Conservation (phyloP, 2,329 filamentous ascomycete species). For the Trichoderma sp. region DNA sequence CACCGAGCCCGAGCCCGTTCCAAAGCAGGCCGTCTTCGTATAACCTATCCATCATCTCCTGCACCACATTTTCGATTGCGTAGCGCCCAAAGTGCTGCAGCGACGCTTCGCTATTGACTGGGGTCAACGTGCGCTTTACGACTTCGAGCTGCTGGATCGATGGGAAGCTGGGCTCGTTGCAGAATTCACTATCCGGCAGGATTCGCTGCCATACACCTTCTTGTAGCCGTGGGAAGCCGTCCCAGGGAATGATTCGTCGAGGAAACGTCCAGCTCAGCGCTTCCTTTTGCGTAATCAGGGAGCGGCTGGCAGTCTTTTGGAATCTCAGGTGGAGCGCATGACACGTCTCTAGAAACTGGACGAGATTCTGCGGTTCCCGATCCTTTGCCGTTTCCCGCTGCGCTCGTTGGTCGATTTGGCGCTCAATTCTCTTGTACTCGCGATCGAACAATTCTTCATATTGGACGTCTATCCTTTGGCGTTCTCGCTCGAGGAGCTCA, state of each 20-base stretch:
- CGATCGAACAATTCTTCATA: conserved; percentile 5
- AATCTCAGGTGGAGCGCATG: not conserved
- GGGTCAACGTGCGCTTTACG: conserved; percentile 28
- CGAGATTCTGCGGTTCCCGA: not conserved
- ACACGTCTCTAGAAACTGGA: not conserved
- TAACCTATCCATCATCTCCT: conserved; percentile 31
- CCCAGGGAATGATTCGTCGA: conserved; percentile 5
- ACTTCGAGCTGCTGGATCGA: conserved; percentile 35
- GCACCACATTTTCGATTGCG: conserved; percentile 36
- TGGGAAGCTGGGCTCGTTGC: conserved; percentile 30
- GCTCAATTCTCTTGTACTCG: not conserved
- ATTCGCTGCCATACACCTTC: not conserved
- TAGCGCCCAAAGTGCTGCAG: conserved; percentile 36
- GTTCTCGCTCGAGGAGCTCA: not conserved
- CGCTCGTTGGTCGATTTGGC: not conserved
- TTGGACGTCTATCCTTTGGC: not conserved
- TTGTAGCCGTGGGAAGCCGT: not conserved
- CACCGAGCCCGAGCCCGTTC: conserved; percentile 30
- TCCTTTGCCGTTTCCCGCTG: not conserved
- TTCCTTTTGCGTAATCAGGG: conserved; percentile 3
- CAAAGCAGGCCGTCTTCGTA: conserved; percentile 30
- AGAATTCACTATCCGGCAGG: conserved; percentile 22
- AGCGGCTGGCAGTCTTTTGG: not conserved
- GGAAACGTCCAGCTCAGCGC: conserved; percentile 7
- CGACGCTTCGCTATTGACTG: conserved; percentile 35